phyloP scores from a whole-genome alignment of 176 grass and related monocot genomes.

The Phoenix dactylifera region DNA sequence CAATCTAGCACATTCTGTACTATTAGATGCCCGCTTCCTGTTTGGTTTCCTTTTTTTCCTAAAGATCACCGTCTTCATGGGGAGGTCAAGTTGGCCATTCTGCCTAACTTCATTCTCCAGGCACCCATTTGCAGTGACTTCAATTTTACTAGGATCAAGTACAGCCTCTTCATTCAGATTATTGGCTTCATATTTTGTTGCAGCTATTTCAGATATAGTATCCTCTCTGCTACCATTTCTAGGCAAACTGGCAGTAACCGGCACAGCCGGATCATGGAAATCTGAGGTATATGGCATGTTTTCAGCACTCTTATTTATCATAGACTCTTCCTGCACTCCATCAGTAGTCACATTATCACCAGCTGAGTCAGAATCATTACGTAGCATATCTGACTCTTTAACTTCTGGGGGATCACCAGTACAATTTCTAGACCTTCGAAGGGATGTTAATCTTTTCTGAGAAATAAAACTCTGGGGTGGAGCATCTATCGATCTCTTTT shows the following conservation, averaged over 20 bases:
- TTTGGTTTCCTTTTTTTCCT: slow-evolving; percentile 60
- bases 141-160: slow-evolving; percentile 21
- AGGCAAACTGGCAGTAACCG: slow-evolving; percentile 15
- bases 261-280: slow-evolving; percentile 15
- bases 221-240: slow-evolving; percentile 12
- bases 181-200: slow-evolving; percentile 21
- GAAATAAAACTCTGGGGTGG: slow-evolving; percentile 21
- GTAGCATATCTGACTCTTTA: slow-evolving; percentile 16
- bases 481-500: slow-evolving; percentile 31
- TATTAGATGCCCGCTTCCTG: slow-evolving; percentile 30
- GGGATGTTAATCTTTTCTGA: slow-evolving; percentile 13
- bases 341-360: slow-evolving; percentile 34
- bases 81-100: slow-evolving; percentile 40
- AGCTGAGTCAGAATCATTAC: slow-evolving; percentile 22
- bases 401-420: slow-evolving; percentile 24
- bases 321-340: slow-evolving; percentile 19
- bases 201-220: slow-evolving; percentile 24
- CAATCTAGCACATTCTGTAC: slow-evolving; percentile 13
- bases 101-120: slow-evolving; percentile 33
- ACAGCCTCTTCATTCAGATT: slow-evolving; percentile 11
- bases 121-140: slow-evolving; percentile 35
- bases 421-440: slow-evolving; percentile 33
- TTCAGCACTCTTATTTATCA: slow-evolving; percentile 17
- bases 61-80: slow-evolving; percentile 32
- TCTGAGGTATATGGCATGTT: slow-evolving; percentile 8